Percentiles rank a stretch among this genome's conserved stretches.
These are phyloP conservation scores for Aspergillus alliaceus DNA, from an alignment of 2,329 filamentous ascomycete genomes.

Conservation along the genomic window DNA sequence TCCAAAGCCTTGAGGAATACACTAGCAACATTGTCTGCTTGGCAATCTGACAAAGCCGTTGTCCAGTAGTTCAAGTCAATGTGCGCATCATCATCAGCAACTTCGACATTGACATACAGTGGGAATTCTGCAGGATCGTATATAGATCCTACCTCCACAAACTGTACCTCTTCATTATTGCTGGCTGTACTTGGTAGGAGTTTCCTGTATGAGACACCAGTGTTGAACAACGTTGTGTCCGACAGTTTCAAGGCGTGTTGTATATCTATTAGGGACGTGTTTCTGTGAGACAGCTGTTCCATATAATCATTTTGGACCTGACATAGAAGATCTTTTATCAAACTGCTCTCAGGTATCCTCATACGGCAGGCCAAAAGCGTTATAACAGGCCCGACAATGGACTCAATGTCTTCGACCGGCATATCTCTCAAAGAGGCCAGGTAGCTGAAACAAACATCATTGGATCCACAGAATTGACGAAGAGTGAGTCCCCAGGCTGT, in stretches of 20 bases:
- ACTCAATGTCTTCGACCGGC: conserved; percentile 40
- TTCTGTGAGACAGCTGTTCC: conserved; percentile 45
- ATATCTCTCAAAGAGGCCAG: conserved; percentile 43
- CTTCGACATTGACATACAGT: conserved; percentile 51
- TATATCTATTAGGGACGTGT: conserved; percentile 48
- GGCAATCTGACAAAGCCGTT: conserved; percentile 37
- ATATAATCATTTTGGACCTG: conserved; percentile 49
- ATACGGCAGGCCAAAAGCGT: conserved; percentile 49
- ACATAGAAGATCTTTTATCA: conserved; percentile 40
- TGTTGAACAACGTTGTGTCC: conserved; percentile 47
- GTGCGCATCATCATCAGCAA: conserved; percentile 39
- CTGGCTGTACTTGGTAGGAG: conserved; percentile 32
- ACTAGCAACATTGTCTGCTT: conserved; percentile 40
- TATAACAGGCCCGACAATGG: conserved; percentile 49
- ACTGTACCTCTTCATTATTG: conserved; percentile 31
- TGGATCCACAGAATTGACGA: conserved; percentile 61
- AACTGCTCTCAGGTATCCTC: conserved; percentile 30
- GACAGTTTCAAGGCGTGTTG: conserved; percentile 45
- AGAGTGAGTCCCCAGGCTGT: conserved; percentile 70
- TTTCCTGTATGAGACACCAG: conserved; percentile 49
- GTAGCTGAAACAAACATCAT: conserved; percentile 62
- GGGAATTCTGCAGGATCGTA: conserved; percentile 52
- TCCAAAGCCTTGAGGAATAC: conserved; percentile 39
- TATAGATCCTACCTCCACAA: conserved; percentile 40
- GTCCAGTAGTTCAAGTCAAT: conserved; percentile 46